A percentile compares a stretch with the other conserved stretches of the same genome.
Evolutionary conservation across 495 filamentous ascomycete genomes (phyloP).

Genomic region (Tuber melanosporum): DNA sequence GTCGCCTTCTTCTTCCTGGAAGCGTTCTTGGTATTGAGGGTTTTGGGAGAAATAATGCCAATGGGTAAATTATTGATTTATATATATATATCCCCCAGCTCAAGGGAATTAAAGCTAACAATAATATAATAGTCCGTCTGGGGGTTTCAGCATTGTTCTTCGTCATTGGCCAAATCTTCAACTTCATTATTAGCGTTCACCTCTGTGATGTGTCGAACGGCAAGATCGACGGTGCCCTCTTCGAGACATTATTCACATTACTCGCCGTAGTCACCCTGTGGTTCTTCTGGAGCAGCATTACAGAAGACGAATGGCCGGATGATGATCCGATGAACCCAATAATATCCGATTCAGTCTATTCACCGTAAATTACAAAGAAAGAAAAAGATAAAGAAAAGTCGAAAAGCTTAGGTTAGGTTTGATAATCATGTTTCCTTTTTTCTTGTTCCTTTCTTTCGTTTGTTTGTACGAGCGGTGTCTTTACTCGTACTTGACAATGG

Average conservation of each 20-base stretch:
- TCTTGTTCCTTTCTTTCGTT: constrained; percentile 29
- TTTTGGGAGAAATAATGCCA: constrained; percentile 78
- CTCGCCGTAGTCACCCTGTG: constrained; percentile 73
- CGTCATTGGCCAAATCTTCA: constrained; percentile 86
- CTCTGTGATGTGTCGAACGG: constrained; percentile 74
- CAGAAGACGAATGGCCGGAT: constrained; percentile 91
- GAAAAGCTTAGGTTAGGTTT: not conserved
- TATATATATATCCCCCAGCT: not conserved
- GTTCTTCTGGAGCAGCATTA: constrained; percentile 98
- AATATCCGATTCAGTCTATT: constrained; percentile 30
- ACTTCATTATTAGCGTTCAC: constrained; percentile 85
- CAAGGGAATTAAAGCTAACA: not conserved
- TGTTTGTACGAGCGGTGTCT: not conserved
- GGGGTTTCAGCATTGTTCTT: constrained; percentile 68
- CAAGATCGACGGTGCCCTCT: constrained; percentile 87
- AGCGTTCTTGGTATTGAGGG: constrained; percentile 67
- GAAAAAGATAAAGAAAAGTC: not conserved
- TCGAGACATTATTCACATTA: constrained; percentile 88
- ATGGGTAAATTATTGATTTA: constrained; percentile 57
- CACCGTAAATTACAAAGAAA: constrained; percentile 17
- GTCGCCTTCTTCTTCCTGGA: constrained; percentile 78
- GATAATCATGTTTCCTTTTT: constrained; percentile 31
- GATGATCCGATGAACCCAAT: constrained; percentile 38
- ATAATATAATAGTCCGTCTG: constrained; percentile 60
- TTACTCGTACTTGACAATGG: not conserved